Evolutionary conservation across 2,329 filamentous ascomycete genomes (phyloP).

Genomic region (Geosmithia flava): DNA sequence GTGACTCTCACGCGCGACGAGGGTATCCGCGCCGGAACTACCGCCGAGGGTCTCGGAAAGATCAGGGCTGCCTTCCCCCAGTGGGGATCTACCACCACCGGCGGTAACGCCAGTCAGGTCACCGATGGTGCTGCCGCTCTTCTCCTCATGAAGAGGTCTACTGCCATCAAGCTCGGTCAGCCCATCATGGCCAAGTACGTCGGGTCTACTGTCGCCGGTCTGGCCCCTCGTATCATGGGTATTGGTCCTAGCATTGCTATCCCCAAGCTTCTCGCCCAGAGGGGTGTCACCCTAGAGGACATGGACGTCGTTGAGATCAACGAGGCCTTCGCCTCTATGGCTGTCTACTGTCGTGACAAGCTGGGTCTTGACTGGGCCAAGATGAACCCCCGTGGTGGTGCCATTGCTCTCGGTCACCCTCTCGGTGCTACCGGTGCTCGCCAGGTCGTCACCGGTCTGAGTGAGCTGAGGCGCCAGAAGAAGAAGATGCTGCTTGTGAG

Average conservation of each 20-base stretch:
- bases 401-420: constrained; percentile 74
- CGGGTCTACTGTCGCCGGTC: constrained; percentile 78
- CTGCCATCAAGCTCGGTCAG: constrained; percentile 73
- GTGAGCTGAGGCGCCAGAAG: constrained; percentile 70
- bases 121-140: constrained; percentile 89
- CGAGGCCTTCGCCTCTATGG: constrained; percentile 97
- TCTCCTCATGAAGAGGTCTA: constrained; percentile 88
- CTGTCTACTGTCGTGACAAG: constrained; percentile 75
- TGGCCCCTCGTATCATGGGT: constrained; percentile 92
- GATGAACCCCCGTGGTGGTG: constrained; percentile 72
- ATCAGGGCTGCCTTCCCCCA: constrained; percentile 83
- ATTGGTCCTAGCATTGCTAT: constrained; percentile 68
- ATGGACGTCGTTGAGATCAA: constrained; percentile 90
- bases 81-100: constrained; percentile 76
- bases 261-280: constrained; percentile 73
- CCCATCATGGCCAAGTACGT: constrained; percentile 93
- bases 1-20: constrained; percentile 79
- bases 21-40: constrained; percentile 83
- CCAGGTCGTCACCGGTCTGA: constrained; percentile 82
- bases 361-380: constrained; percentile 61
- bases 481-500: constrained; percentile 87
- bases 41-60: constrained; percentile 69
- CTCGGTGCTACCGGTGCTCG: constrained; percentile 66
- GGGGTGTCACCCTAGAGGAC: constrained; percentile 67
- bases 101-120: constrained; percentile 88